phyloP scores from a whole-genome alignment of 768 basidiomycete species.

The Lanmaoa rubissima region DNA sequence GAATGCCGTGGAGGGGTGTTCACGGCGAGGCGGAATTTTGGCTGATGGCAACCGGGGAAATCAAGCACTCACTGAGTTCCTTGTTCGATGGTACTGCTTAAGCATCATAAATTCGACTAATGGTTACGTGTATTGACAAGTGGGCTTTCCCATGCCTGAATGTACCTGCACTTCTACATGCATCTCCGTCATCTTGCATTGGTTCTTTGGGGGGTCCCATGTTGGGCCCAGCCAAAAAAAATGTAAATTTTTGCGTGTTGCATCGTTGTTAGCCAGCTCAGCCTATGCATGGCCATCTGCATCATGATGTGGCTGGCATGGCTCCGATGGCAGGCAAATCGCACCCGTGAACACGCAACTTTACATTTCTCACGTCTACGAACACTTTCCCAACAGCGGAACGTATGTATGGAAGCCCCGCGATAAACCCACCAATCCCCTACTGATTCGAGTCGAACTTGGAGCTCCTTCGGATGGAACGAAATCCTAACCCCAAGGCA shows the following conservation, averaged over 20 bases:
- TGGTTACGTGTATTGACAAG: neutral
- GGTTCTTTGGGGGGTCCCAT: no score
- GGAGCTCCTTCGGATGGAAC: no score
- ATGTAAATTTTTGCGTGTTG: no score
- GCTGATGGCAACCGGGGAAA: neutral
- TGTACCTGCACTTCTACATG: neutral
- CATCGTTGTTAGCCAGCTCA: neutral
- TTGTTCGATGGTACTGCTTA: neutral
- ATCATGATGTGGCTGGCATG: neutral
- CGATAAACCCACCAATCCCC: neutral
- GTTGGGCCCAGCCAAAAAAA: no score
- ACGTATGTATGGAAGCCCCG: neutral
- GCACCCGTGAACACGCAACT: neutral
- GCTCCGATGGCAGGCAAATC: neutral
- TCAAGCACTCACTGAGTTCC: no score
- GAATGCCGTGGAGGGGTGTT: conserved; percentile 18
- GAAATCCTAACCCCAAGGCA: no score
- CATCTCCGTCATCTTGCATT: no score
- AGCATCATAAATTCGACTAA: neutral
- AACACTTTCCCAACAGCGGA: neutral
- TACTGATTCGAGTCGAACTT: no score
- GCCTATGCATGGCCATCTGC: neutral
- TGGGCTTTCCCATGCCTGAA: neutral
- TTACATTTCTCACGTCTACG: neutral
- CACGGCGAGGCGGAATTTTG: conserved; percentile 20